A percentile compares a stretch with the other conserved stretches of the same genome.
phyloP scores from a whole-genome alignment of 2,329 filamentous ascomycete species.

The Aspergillus fumigatiaffinis region DNA sequence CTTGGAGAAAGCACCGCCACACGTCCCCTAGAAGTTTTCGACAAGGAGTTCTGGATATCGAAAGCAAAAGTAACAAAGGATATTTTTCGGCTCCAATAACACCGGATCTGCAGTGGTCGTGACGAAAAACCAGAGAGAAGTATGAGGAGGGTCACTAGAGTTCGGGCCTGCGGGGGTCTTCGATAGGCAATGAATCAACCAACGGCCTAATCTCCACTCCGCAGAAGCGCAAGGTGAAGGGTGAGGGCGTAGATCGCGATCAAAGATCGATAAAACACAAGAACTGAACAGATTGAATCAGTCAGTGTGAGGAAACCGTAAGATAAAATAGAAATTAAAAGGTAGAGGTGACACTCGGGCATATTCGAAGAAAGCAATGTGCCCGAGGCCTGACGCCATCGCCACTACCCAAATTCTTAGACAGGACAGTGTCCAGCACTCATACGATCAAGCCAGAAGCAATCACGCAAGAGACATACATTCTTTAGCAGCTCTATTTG shows the following conservation, averaged over 20 bases:
- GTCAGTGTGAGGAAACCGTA: not conserved
- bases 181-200: not conserved
- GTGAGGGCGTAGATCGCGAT: not conserved
- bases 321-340: not conserved
- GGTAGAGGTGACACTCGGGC: not conserved
- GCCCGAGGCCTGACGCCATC: not conserved
- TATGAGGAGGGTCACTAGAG: not conserved
- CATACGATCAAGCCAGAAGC: not conserved
- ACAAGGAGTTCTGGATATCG: not conserved
- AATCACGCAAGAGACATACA: not conserved
- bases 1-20: slow-evolving; percentile 39
- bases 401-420: not conserved
- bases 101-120: not conserved
- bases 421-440: not conserved
- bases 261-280: not conserved
- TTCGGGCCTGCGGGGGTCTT: not conserved
- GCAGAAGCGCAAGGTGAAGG: not conserved
- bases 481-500: not conserved
- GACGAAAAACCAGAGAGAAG: not conserved
- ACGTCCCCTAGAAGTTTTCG: not conserved
- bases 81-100: not conserved
- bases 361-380: not conserved
- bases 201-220: not conserved
- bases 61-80: not conserved
- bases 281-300: not conserved